A percentile compares a stretch with the other conserved stretches of the same genome.
phyloP scores from a whole-genome alignment of 139 green algal genomes.

The Chlorella ohadii region DNA sequence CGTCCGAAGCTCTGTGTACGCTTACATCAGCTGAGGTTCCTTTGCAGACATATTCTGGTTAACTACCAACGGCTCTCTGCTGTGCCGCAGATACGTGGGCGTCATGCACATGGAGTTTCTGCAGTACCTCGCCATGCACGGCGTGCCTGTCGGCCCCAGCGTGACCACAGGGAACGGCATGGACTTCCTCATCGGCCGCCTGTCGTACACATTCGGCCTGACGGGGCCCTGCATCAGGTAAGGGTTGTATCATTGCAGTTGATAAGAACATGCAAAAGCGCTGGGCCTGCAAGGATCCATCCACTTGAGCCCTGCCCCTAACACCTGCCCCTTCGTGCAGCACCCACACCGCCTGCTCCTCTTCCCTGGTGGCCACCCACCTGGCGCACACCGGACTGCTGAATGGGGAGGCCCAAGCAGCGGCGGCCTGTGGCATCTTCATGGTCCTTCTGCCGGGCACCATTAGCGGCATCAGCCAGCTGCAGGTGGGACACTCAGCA shows the following conservation, averaged over 20 bases:
- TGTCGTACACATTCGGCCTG: conserved; percentile 66
- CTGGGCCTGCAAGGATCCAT: neutral
- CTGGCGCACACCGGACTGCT: conserved; percentile 58
- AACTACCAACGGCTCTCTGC: no score
- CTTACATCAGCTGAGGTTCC: no score
- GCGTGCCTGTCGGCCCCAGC: conserved; percentile 19
- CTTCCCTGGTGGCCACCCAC: conserved; percentile 80
- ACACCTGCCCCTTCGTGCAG: neutral
- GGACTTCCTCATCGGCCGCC: conserved; percentile 54
- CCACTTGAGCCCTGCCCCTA: neutral
- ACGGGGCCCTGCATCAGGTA: conserved; percentile 40
- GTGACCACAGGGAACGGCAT: conserved; percentile 57
- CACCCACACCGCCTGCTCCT: conserved; percentile 87
- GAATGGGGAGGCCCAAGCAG: conserved; percentile 12
- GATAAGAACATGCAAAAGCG: no score
- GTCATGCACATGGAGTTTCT: conserved; percentile 52
- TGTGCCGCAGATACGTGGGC: conserved; percentile 12
- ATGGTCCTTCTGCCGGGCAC: conserved; percentile 41
- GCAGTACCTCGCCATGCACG: conserved; percentile 26
- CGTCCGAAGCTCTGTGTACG: no score
- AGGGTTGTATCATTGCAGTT: neutral
- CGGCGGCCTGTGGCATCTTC: conserved; percentile 48
- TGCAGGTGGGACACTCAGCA: neutral
- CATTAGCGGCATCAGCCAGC: conserved; percentile 43
- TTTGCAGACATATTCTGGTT: no score